Percentiles rank a stretch among this genome's conserved stretches.
phyloP scores from a whole-genome alignment of 164 flowering plant species.

The Berberis vulgaris region DNA sequence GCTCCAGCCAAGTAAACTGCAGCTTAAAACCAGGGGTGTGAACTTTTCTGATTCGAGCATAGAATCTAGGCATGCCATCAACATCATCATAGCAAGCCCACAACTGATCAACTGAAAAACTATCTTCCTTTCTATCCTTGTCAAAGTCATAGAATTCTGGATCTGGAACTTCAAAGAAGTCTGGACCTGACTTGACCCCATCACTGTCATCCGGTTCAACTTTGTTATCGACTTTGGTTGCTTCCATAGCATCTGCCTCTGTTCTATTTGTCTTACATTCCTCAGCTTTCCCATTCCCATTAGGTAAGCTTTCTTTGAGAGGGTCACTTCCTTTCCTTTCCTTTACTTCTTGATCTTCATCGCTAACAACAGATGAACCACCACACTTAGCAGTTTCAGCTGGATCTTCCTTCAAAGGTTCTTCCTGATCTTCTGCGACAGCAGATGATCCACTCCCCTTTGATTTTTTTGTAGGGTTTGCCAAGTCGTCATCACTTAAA shows the following conservation, averaged over 20 bases:
- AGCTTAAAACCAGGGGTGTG: conserved; percentile 39
- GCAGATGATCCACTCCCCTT: background rate
- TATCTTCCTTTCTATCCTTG: conserved; percentile 26
- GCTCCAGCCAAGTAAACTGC: conserved; percentile 69
- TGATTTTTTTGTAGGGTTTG: background rate
- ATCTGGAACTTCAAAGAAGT: conserved; percentile 28
- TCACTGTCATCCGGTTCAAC: background rate
- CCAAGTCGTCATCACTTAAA: no score
- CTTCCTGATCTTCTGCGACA: background rate
- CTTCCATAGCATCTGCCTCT: background rate
- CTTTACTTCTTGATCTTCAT: background rate
- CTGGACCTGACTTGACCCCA: conserved; percentile 5
- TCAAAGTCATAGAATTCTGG: conserved; percentile 72
- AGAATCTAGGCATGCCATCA: conserved; percentile 90
- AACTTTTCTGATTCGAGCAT: conserved; percentile 53
- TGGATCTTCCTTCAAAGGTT: background rate
- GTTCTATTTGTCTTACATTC: no score
- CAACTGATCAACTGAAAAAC: conserved; percentile 51
- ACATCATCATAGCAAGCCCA: conserved; percentile 77
- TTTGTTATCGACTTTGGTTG: background rate
- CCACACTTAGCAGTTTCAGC: conserved; percentile 5
- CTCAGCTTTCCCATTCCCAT: background rate
- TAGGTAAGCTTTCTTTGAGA: background rate
- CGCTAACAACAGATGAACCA: background rate
- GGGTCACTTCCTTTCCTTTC: background rate